Conservation (phyloP, 2,329 filamentous ascomycete species). For the Taxawa tesnikishii region DNA sequence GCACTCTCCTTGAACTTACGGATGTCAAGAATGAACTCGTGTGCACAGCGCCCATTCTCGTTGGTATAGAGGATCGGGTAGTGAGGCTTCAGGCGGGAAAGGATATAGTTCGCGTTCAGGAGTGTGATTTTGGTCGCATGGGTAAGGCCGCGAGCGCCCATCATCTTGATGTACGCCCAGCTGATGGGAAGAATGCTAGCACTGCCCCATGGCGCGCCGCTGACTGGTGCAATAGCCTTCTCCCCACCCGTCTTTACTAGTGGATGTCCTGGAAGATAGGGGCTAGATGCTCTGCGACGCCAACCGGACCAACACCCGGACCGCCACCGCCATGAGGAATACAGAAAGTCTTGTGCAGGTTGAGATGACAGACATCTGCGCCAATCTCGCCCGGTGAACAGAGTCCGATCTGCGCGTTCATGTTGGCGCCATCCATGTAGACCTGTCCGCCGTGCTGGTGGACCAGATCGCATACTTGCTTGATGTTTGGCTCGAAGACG, state of each 20-base stretch:
- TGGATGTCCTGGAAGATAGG: constrained; percentile 64
- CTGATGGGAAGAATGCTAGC: constrained; percentile 89
- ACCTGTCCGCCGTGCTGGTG: constrained; percentile 84
- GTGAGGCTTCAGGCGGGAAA: constrained; percentile 72
- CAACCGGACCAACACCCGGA: constrained; percentile 86
- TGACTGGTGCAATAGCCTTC: constrained; percentile 57
- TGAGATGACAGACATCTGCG: constrained; percentile 92
- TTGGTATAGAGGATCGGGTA: constrained; percentile 95
- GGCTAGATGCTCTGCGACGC: constrained; percentile 70
- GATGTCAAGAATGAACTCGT: constrained; percentile 92
- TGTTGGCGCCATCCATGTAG: constrained; percentile 98
- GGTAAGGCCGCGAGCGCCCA: constrained; percentile 71
- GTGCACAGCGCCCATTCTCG: constrained; percentile 72
- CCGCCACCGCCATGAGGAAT: constrained; percentile 94
- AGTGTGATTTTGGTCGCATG: constrained; percentile 85
- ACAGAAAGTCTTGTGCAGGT: constrained; percentile 98
- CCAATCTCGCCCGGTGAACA: constrained; percentile 93
- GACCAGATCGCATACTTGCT: constrained; percentile 72
- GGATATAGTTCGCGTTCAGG: constrained; percentile 96
- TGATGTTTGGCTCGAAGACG: constrained; percentile 84
- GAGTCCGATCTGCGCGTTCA: constrained; percentile 95
- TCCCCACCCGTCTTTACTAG: constrained; percentile 43
- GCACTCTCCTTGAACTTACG: constrained; percentile 73
- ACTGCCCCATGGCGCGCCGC: constrained; percentile 74
- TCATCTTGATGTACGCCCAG: constrained; percentile 91